These are phyloP conservation scores for Xylariales sp. DNA, from an alignment of 2,329 filamentous ascomycete genomes.

Conservation along the genomic window DNA sequence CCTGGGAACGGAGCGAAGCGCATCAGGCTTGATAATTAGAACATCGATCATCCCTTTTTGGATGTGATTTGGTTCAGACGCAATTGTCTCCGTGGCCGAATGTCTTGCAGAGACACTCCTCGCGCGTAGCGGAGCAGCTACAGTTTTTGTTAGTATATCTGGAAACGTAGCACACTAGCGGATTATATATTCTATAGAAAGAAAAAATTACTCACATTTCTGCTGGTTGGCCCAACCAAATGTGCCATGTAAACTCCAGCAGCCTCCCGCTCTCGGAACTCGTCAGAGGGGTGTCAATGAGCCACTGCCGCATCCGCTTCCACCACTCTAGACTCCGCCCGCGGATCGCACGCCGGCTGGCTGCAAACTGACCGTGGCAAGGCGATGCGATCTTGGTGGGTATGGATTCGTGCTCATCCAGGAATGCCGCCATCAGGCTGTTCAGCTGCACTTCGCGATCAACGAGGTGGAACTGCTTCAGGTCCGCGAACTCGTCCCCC, in stretches of 20 bases:
- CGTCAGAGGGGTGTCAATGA: constrained; percentile 37
- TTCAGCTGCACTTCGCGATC: constrained; percentile 11
- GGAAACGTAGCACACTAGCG: background rate
- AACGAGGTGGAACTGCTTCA: background rate
- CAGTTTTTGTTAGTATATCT: background rate
- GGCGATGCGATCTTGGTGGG: constrained; percentile 34
- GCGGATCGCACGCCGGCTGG: constrained; percentile 37
- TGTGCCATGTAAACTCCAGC: constrained; percentile 51
- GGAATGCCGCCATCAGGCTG: constrained; percentile 15
- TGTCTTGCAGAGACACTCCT: constrained; percentile 3
- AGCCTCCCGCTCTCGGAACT: constrained; percentile 42
- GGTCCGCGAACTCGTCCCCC: background rate
- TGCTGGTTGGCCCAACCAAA: constrained; percentile 3
- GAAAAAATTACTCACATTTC: constrained; percentile 1
- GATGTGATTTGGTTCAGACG: background rate
- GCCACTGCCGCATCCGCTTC: constrained; percentile 40
- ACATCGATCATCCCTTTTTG: background rate
- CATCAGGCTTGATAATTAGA: background rate
- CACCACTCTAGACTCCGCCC: constrained; percentile 38
- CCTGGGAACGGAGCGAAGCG: background rate
- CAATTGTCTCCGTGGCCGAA: constrained; percentile 3
- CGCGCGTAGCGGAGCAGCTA: constrained; percentile 2
- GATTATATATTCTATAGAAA: too few species aligned
- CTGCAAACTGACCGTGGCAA: constrained; percentile 52
- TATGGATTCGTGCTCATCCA: constrained; percentile 16